Conservation (phyloP, 2,329 filamentous ascomycete genomes). For the Penicillium glabrum region DNA sequence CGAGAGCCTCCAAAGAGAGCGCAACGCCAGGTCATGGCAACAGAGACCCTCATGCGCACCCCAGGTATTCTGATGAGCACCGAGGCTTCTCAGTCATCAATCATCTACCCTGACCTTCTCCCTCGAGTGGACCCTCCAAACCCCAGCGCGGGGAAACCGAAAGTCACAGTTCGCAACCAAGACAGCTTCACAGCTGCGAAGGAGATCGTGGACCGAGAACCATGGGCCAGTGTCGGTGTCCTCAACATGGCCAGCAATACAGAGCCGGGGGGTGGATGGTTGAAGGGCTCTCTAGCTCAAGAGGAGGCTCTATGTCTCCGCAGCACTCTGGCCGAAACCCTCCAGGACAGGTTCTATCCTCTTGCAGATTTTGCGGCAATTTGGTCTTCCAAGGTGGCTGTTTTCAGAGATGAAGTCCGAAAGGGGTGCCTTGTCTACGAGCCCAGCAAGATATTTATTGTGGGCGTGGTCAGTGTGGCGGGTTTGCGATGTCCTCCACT, state of each 20-base stretch:
- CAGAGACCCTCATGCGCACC: conserved; percentile 3
- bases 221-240: conserved; percentile 37
- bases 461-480: conserved; percentile 57
- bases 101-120: conserved; percentile 1
- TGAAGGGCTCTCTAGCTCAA: conserved; percentile 59
- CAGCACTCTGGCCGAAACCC: conserved; percentile 33
- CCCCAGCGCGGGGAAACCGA: neutral
- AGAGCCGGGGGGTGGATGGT: conserved; percentile 60
- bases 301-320: conserved; percentile 65
- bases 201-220: neutral
- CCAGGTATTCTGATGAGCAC: conserved; percentile 3
- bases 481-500: conserved; percentile 46
- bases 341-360: conserved; percentile 47
- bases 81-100: neutral
- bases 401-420: conserved; percentile 49
- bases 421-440: conserved; percentile 5
- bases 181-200: conserved; percentile 16
- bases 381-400: conserved; percentile 55
- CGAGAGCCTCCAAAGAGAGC: conserved; percentile 8
- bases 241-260: conserved; percentile 60
- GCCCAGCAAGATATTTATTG: conserved; percentile 40
- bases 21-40: conserved; percentile 7
- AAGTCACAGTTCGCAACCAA: conserved; percentile 3
- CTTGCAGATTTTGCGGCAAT: conserved; percentile 48
- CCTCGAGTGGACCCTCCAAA: neutral